Evolutionary conservation across 306 rosid species (phyloP).

Genomic region (Carpinus viminea): DNA sequence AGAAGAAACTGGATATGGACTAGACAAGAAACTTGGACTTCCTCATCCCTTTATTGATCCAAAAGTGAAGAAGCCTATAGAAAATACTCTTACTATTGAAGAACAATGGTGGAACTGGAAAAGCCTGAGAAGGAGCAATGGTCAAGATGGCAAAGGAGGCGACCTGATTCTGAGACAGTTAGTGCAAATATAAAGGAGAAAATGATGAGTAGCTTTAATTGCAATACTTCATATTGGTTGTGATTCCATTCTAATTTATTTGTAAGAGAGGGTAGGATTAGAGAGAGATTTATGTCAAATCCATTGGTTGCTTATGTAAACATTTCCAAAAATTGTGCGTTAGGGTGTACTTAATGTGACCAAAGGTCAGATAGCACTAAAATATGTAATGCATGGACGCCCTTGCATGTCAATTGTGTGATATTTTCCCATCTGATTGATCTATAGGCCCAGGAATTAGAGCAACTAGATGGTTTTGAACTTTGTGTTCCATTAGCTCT

Average conservation of each 20-base stretch:
- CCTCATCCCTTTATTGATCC: constrained; percentile 93
- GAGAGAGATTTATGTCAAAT: not conserved
- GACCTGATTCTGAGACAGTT: constrained; percentile 92
- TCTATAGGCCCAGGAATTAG: constrained; percentile 15
- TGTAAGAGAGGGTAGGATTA: not conserved
- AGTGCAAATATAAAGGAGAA: constrained; percentile 33
- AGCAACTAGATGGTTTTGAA: constrained; percentile 14
- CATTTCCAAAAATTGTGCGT: not conserved
- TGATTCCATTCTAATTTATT: not conserved
- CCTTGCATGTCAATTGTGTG: not conserved
- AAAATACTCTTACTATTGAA: constrained; percentile 62
- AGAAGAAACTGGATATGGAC: constrained; percentile 62
- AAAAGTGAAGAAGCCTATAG: constrained; percentile 63
- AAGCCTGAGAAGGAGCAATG: constrained; percentile 86
- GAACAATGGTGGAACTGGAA: constrained; percentile 98
- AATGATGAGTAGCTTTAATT: not conserved
- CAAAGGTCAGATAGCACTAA: not conserved
- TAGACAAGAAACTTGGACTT: constrained; percentile 68
- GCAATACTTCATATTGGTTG: not conserved
- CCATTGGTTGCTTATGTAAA: not conserved
- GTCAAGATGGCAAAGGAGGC: constrained; percentile 99
- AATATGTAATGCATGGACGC: not conserved
- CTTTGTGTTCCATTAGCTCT: not conserved
- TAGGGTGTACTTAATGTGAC: not conserved
- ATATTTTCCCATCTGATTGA: not conserved